These are phyloP conservation scores for Candida verbasci DNA, from an alignment of 805 yeast genomes.

Conservation along the genomic window DNA sequence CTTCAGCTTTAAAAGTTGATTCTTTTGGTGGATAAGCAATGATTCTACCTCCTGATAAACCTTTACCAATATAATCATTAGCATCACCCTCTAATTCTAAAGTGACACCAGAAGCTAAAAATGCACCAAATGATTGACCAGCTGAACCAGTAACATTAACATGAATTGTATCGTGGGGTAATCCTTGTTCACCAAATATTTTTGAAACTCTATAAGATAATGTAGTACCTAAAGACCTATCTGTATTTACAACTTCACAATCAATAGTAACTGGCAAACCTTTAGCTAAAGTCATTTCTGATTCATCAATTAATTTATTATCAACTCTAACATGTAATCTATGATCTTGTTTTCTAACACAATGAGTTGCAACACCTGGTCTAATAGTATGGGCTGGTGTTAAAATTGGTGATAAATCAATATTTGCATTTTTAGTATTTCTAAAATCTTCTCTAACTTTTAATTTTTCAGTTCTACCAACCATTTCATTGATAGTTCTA, in stretches of 20 bases:
- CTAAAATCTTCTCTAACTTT: constrained; percentile 79
- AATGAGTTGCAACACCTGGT: constrained; percentile 94
- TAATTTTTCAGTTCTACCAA: constrained; percentile 92
- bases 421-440: constrained; percentile 83
- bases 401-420: constrained; percentile 87
- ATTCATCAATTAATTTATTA: constrained; percentile 92
- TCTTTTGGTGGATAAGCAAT: constrained; percentile 87
- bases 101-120: constrained; percentile 93
- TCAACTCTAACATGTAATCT: constrained; percentile 88
- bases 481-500: constrained; percentile 96
- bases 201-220: constrained; percentile 91
- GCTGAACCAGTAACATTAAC: constrained; percentile 91
- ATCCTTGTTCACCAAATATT: constrained; percentile 85
- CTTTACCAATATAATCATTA: constrained; percentile 97
- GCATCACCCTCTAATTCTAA: constrained; percentile 96
- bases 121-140: constrained; percentile 98
- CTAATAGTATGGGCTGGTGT: constrained; percentile 96
- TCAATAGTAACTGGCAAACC: constrained; percentile 96
- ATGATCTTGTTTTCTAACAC: constrained; percentile 91
- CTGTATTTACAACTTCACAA: constrained; percentile 91
- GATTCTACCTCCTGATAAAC: constrained; percentile 91
- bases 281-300: constrained; percentile 90
- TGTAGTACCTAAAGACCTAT: constrained; percentile 94
- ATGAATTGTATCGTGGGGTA: constrained; percentile 95
- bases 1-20: constrained; percentile 86